These are phyloP conservation scores for Abelmoschus esculentus DNA, from an alignment of 345 rosid genomes.

Conservation along the genomic window DNA sequence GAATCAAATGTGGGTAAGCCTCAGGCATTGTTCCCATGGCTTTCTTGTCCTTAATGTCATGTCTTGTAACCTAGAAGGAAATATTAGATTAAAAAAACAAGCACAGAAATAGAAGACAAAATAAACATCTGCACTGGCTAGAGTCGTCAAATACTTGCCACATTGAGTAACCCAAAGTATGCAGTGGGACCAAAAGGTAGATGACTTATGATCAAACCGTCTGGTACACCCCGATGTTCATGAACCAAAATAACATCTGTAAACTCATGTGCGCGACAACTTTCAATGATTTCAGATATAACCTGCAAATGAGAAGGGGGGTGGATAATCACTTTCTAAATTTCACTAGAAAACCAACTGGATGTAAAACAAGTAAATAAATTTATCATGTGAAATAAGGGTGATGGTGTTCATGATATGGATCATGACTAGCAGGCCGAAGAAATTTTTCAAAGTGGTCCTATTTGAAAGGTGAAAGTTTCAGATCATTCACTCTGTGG, in stretches of 20 bases:
- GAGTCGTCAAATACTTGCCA: conserved; percentile 45
- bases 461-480: not conserved
- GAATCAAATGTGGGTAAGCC: conserved; percentile 85
- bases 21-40: conserved; percentile 77
- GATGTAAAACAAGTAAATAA: not conserved
- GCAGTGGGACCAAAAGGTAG: conserved; percentile 96
- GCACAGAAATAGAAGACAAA: conserved; percentile 5
- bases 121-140: not conserved
- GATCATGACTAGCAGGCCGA: not conserved
- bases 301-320: conserved; percentile 38
- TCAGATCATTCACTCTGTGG: not conserved
- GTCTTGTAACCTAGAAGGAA: conserved; percentile 70
- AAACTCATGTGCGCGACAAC: conserved; percentile 74
- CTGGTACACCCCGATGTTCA: conserved; percentile 86
- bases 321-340: not conserved
- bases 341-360: not conserved
- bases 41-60: conserved; percentile 72
- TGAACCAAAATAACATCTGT: conserved; percentile 86
- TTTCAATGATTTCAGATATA: conserved; percentile 80
- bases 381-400: not conserved
- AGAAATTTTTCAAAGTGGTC: not conserved
- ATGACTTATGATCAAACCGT: conserved; percentile 73
- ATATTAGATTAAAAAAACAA: conserved; percentile 9
- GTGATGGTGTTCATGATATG: not conserved
- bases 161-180: conserved; percentile 76